These are phyloP conservation scores for Huntiella savannae DNA, from an alignment of 2,329 filamentous ascomycete species.

Conservation along the genomic window DNA sequence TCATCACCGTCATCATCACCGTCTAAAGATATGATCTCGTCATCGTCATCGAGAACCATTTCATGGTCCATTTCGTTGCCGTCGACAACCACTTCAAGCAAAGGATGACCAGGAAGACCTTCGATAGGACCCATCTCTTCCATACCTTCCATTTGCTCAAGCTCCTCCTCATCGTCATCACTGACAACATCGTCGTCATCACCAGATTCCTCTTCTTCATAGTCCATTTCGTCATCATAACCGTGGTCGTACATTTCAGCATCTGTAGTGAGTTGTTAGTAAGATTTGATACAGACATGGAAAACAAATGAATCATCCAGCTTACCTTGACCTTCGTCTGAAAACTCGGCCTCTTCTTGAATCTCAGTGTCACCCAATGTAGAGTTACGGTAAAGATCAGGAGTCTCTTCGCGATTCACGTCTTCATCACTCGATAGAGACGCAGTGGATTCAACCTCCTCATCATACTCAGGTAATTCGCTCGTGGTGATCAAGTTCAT, in stretches of 20 bases:
- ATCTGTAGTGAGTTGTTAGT: conserved; percentile 31
- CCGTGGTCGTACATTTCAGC: conserved; percentile 90
- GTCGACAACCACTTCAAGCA: conserved; percentile 61
- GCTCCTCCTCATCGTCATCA: conserved; percentile 59
- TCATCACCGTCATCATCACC: conserved; percentile 28
- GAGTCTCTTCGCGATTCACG: conserved; percentile 70
- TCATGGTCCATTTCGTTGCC: conserved; percentile 44
- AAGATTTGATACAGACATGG: too few relatives aligned
- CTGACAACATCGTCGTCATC: conserved; percentile 78
- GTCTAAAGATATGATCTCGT: conserved; percentile 23
- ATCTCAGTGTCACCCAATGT: conserved; percentile 88
- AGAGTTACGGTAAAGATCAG: conserved; percentile 91
- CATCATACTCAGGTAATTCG: conserved; percentile 47
- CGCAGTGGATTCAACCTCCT: conserved; percentile 71
- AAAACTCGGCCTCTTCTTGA: conserved; percentile 41
- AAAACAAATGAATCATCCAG: not conserved
- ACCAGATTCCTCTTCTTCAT: conserved; percentile 58
- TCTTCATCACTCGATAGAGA: conserved; percentile 79
- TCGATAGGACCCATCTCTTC: conserved; percentile 76
- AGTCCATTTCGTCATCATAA: conserved; percentile 85
- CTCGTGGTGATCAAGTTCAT: conserved; percentile 52
- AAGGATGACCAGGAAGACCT: conserved; percentile 41
- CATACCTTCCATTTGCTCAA: conserved; percentile 20
- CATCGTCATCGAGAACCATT: conserved; percentile 34
- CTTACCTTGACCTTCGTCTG: conserved; percentile 33